phyloP scores from a whole-genome alignment of 495 filamentous ascomycete genomes.

The Tuber brumale region DNA sequence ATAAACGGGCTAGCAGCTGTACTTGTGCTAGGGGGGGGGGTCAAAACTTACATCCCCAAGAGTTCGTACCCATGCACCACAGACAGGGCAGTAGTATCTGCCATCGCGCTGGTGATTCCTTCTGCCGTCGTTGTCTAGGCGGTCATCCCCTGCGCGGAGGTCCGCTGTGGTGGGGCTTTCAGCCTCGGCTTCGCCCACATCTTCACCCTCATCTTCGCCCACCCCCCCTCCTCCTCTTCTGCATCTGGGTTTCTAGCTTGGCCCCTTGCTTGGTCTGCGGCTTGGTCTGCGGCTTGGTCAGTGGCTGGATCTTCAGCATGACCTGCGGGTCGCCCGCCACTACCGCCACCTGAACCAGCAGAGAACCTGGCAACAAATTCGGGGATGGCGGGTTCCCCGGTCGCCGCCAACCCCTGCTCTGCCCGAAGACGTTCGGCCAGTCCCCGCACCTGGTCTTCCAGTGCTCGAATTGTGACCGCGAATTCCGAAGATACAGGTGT shows the following conservation, averaged over 20 bases:
- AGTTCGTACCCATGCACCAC: background rate
- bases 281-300: background rate
- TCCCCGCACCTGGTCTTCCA: background rate
- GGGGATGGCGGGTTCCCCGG: too few species aligned
- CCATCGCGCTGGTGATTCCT: background rate
- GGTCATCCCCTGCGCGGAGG: background rate
- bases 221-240: too few species aligned
- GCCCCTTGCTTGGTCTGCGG: too few species aligned
- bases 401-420: too few species aligned
- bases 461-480: background rate
- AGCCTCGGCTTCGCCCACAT: too few species aligned
- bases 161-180: background rate
- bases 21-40: background rate
- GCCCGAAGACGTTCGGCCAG: too few species aligned
- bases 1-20: background rate
- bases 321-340: background rate
- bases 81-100: background rate
- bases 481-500: background rate
- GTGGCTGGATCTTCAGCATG: background rate
- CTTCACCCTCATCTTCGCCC: background rate
- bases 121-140: background rate
- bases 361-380: background rate
- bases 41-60: background rate
- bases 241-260: too few species aligned
- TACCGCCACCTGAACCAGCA: background rate